Conservation (phyloP, 306 rosid species). For the Gillenia trifoliata region DNA sequence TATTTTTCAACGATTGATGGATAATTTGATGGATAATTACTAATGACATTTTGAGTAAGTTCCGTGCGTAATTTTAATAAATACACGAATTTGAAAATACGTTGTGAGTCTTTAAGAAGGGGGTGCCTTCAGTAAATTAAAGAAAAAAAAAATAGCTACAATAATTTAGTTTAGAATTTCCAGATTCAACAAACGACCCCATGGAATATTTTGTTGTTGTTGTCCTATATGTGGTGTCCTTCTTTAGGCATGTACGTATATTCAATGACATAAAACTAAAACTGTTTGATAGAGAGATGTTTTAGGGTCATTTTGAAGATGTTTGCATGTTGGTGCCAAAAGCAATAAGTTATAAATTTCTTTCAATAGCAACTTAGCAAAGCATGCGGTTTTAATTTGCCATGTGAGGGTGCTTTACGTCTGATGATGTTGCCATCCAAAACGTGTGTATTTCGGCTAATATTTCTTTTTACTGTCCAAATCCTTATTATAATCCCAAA, state of each 20-base stretch:
- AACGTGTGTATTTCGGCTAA: background rate
- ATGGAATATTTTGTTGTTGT: background rate
- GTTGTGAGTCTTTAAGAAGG: background rate
- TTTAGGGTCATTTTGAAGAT: slow-evolving; percentile 4
- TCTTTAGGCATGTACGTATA: background rate
- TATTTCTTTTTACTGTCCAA: background rate
- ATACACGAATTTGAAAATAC: too few relatives aligned
- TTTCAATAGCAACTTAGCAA: background rate
- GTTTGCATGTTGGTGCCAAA: slow-evolving; percentile 21
- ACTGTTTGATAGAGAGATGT: slow-evolving; percentile 3
- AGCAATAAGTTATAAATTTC: background rate
- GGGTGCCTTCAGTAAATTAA: background rate
- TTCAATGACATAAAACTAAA: background rate
- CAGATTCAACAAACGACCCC: background rate
- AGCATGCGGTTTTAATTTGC: slow-evolving; percentile 2
- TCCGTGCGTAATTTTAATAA: too few relatives aligned
- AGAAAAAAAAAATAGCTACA: background rate
- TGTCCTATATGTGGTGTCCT: background rate
- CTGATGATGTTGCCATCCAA: slow-evolving; percentile 2
- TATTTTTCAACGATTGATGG: too few relatives aligned
- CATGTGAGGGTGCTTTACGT: background rate
- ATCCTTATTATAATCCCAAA: background rate
- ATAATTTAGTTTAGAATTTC: background rate
- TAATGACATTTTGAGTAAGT: too few relatives aligned
- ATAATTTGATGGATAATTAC: too few relatives aligned